These are phyloP conservation scores for Geum urbanum DNA, from an alignment of 306 rosid species.

Conservation along the genomic window DNA sequence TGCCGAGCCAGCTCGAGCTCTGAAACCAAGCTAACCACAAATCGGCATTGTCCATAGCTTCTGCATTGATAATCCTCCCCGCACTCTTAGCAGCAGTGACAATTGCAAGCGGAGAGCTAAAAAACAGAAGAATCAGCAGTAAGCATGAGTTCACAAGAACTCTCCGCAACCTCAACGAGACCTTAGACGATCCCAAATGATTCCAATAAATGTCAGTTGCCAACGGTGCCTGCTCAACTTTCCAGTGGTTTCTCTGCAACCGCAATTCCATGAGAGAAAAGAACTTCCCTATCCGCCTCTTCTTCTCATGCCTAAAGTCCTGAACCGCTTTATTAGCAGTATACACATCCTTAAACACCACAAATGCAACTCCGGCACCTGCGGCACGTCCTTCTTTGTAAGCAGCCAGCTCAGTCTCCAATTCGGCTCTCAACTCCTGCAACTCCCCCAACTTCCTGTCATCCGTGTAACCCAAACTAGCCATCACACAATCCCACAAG, in stretches of 20 bases:
- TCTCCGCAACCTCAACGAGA: conserved; percentile 62
- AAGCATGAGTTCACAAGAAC: conserved; percentile 77
- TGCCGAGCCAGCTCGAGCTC: conserved; percentile 88
- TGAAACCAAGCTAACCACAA: conserved; percentile 86
- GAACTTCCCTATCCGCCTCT: conserved; percentile 75
- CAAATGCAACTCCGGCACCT: conserved; percentile 90
- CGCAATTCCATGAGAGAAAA: conserved; percentile 79
- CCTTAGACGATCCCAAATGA: conserved; percentile 74
- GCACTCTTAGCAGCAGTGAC: conserved; percentile 78
- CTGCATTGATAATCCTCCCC: conserved; percentile 80
- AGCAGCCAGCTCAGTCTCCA: conserved; percentile 79
- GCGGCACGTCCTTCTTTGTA: conserved; percentile 80
- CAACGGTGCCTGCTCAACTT: conserved; percentile 96
- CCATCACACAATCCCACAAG: conserved; percentile 36
- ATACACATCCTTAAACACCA: conserved; percentile 85
- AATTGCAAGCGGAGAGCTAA: conserved; percentile 93
- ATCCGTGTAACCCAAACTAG: conserved; percentile 60
- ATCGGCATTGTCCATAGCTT: conserved; percentile 93
- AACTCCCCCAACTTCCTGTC: conserved; percentile 67
- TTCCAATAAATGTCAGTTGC: conserved; percentile 93
- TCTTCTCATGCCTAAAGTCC: conserved; percentile 84
- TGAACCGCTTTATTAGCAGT: conserved; percentile 90
- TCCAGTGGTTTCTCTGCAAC: conserved; percentile 84
- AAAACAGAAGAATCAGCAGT: conserved; percentile 71
- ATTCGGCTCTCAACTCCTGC: conserved; percentile 73